phyloP scores from a whole-genome alignment of 2,329 filamentous ascomycete species.

The Penicillium sp. region DNA sequence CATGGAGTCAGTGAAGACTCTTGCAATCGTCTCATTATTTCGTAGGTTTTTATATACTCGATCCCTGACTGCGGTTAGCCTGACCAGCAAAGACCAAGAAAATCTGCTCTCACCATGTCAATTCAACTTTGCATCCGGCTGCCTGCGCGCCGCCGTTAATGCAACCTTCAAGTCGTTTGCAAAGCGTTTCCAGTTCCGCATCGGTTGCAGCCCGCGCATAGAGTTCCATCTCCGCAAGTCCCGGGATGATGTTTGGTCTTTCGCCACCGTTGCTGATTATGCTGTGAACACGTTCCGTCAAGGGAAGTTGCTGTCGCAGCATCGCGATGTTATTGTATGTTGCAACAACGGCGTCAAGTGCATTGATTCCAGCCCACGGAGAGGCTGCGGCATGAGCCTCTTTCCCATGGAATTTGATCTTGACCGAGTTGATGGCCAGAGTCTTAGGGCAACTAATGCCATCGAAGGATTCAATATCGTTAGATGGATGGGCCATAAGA shows the following conservation, averaged over 20 bases:
- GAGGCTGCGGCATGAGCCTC: slow-evolving; percentile 54
- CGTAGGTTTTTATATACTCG: not conserved
- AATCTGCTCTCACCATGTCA: not conserved
- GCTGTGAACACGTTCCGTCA: slow-evolving; percentile 51
- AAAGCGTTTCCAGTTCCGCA: not conserved
- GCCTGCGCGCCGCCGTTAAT: not conserved
- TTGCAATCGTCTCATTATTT: not conserved
- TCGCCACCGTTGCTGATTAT: slow-evolving; percentile 52
- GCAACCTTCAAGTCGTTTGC: not conserved
- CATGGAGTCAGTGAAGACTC: not conserved
- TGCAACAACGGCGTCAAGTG: slow-evolving; percentile 54
- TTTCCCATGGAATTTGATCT: slow-evolving; percentile 45
- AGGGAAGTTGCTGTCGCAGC: slow-evolving; percentile 55
- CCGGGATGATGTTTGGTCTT: slow-evolving; percentile 47
- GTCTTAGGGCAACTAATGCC: not conserved
- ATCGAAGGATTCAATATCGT: not conserved
- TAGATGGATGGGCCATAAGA: slow-evolving; percentile 10
- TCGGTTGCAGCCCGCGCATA: not conserved
- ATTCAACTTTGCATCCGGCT: not conserved
- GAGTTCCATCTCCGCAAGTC: slow-evolving; percentile 1
- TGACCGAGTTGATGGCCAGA: slow-evolving; percentile 5
- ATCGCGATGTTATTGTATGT: slow-evolving; percentile 45
- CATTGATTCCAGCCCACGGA: slow-evolving; percentile 59
- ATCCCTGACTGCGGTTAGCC: not conserved
- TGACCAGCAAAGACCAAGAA: not conserved